Percentiles rank a stretch among this genome's conserved stretches.
Conservation (phyloP, 306 rosid genomes). For the Neltuma alba region DNA sequence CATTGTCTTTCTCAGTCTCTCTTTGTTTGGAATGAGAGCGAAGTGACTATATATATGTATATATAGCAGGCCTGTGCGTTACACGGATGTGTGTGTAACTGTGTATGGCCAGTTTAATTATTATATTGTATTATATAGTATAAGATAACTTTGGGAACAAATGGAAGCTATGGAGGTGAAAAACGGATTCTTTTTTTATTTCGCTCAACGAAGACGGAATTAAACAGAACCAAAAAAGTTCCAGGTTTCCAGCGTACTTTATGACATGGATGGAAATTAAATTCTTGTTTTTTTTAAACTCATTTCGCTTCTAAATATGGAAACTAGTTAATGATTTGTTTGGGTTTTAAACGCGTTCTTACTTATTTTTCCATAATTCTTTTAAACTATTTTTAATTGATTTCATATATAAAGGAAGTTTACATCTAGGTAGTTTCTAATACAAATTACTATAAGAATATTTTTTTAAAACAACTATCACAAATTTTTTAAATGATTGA, state of each 20-base stretch:
- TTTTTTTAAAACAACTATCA: no score
- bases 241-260: not conserved
- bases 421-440: no score
- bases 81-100: not conserved
- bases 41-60: not conserved
- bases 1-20: slow-evolving; percentile 23
- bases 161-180: not conserved
- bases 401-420: no score
- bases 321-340: not conserved
- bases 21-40: not conserved
- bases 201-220: not conserved
- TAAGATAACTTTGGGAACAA: not conserved
- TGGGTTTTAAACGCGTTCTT: not conserved
- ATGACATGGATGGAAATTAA: not conserved
- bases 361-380: no score
- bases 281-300: not conserved
- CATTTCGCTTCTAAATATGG: no score
- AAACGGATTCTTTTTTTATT: not conserved
- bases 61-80: not conserved
- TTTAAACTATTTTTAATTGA: no score
- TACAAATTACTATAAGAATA: no score
- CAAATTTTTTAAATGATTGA: no score
- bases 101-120: not conserved
- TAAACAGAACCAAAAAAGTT: not conserved
- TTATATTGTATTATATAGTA: not conserved